Evolutionary conservation across 495 filamentous ascomycete species (phyloP), one percentile per base, ranked within the genome.

Genomic region (Talaromyces ruber): DNA sequence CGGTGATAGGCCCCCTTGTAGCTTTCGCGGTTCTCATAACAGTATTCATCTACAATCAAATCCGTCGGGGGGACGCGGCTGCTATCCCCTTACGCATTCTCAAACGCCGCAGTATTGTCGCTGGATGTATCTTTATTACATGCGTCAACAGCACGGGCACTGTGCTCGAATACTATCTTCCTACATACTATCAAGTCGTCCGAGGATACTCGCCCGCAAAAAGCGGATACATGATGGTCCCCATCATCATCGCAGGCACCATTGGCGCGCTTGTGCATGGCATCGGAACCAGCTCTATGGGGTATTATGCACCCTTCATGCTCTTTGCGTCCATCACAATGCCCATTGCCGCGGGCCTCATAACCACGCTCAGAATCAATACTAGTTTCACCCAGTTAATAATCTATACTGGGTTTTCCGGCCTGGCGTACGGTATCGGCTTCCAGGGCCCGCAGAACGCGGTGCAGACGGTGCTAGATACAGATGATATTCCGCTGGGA

Each of bases 221-320:
- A 51, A 72, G 80, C 7, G 82, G 77, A 5, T 78, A 80, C 6
- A 77, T 83, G 74, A 59, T 84, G 29, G 63, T 84, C n/a, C 80
- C 81, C 6, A 75, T 84, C 21, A 81, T 90, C 6, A 71, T 88
- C 18, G 67, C 70, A 1, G 64, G 79, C 18, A 78, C 82, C 4
- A 37, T 88, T 24, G 66, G 76, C 39, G 79, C 80, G 0, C 70
- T 89, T 8, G 5, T 81, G 4, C 72, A 75, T 0, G 86, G 88
- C 34, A 70, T 70, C 3, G 59, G 76, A 7, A 79, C 85, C 37
- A 79, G 79, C 5, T 62, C 72, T 6, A 67, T 82, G 52, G 86
- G 87, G 0, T 86, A 88, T 66, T 87, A 88, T 70, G 75, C 79
- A 1, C 85, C 85, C 6, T 83, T 82, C 64, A 83, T 88, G 73